These are phyloP conservation scores for Porogramme epimiltina DNA, from an alignment of 1,284 basidiomycete genomes.

Conservation along the genomic window DNA sequence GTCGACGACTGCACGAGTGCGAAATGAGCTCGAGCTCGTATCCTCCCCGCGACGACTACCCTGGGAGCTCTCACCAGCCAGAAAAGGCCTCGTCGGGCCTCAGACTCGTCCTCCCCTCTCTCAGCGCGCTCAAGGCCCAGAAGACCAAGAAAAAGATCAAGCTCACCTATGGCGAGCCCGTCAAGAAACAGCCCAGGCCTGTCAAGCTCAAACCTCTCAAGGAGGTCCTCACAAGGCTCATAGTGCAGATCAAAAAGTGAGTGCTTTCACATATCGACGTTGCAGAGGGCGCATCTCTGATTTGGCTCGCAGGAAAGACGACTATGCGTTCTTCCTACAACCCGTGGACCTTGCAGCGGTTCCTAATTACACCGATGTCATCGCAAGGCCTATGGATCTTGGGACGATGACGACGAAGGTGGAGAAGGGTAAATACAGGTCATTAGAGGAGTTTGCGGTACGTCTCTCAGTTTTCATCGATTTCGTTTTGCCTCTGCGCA, in stretches of 20 bases:
- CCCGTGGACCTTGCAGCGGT: slow-evolving; percentile 71
- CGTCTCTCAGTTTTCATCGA: slow-evolving; percentile 30
- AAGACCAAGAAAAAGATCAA: slow-evolving; percentile 35
- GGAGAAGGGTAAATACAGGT: slow-evolving; percentile 64
- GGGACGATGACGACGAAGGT: slow-evolving; percentile 78
- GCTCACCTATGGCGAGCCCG: slow-evolving; percentile 25
- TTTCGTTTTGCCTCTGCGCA: background rate
- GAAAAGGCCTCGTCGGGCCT: slow-evolving; percentile 30
- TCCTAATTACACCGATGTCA: slow-evolving; percentile 67
- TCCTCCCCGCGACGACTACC: slow-evolving; percentile 22
- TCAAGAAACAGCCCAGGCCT: slow-evolving; percentile 45
- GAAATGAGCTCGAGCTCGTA: slow-evolving; percentile 29
- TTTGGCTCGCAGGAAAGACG: slow-evolving; percentile 79
- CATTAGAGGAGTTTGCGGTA: slow-evolving; percentile 76
- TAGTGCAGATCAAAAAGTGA: slow-evolving; percentile 74
- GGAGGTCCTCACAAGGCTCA: slow-evolving; percentile 65
- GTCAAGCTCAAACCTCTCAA: slow-evolving; percentile 77
- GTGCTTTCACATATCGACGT: slow-evolving; percentile 20
- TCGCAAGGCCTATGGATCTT: slow-evolving; percentile 81
- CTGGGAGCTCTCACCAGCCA: slow-evolving; percentile 22
- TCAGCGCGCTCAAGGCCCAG: slow-evolving; percentile 36
- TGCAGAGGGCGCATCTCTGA: too few species aligned
- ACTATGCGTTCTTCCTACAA: slow-evolving; percentile 81
- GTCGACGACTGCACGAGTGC: slow-evolving; percentile 16
- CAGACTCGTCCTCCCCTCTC: slow-evolving; percentile 36